A percentile compares a stretch with the other conserved stretches of the same genome.
phyloP scores from a whole-genome alignment of 805 yeast genomes.

The Lipomyces sp. region DNA sequence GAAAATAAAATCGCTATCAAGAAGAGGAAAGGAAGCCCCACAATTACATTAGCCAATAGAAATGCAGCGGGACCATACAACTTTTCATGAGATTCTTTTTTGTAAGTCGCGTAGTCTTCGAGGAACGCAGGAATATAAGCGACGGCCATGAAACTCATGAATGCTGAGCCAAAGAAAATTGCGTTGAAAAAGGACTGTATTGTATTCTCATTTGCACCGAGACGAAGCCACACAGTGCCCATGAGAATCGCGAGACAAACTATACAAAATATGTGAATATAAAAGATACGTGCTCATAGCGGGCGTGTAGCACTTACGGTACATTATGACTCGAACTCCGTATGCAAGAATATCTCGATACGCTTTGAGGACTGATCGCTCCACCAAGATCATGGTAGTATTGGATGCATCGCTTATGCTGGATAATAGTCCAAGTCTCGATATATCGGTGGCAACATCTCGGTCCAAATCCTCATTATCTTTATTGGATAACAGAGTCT shows the following conservation, averaged over 20 bases:
- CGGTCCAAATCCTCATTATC: background rate
- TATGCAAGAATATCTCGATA: constrained; percentile 49
- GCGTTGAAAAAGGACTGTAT: constrained; percentile 47
- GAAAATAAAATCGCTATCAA: constrained; percentile 45
- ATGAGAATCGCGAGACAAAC: constrained; percentile 50
- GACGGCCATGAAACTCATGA: constrained; percentile 42
- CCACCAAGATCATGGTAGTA: constrained; percentile 37
- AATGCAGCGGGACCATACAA: constrained; percentile 50
- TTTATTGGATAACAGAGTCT: constrained; percentile 3
- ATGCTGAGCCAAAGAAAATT: constrained; percentile 52
- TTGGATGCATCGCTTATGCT: constrained; percentile 21
- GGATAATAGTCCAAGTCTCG: background rate
- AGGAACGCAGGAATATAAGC: constrained; percentile 51
- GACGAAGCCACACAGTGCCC: constrained; percentile 51
- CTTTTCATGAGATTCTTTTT: constrained; percentile 48
- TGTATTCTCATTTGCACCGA: constrained; percentile 39
- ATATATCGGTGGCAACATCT: background rate
- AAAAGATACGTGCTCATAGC: background rate
- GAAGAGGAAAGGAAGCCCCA: constrained; percentile 50
- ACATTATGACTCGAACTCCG: constrained; percentile 49
- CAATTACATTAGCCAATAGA: constrained; percentile 46
- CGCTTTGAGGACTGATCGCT: constrained; percentile 46
- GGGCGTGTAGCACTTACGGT: constrained; percentile 23
- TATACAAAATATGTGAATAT: background rate
- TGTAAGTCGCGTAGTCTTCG: constrained; percentile 46